Evolutionary conservation across 2,329 filamentous ascomycete species (phyloP).

Genomic region (Beauveria rudraprayagi): DNA sequence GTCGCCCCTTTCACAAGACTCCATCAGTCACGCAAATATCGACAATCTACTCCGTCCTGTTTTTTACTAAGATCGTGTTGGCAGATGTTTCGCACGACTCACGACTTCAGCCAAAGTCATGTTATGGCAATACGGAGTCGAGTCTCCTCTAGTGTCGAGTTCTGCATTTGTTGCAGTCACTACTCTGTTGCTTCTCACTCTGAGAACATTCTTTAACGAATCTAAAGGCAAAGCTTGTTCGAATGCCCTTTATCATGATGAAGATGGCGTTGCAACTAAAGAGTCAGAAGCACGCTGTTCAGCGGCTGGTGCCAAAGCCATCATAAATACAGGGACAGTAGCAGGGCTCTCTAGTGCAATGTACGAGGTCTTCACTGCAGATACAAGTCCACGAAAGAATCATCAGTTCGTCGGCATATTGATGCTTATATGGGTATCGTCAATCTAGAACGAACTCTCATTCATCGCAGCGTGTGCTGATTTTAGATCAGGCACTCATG

Average conservation of each 20-base stretch:
- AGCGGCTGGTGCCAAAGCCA: not conserved
- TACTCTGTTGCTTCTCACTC: not conserved
- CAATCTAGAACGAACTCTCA: not conserved
- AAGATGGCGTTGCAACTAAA: not conserved
- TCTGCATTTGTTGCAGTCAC: not conserved
- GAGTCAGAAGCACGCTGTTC: not conserved
- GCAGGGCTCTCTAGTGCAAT: not conserved
- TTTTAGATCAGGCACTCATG: not conserved
- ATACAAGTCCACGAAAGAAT: too few relatives aligned
- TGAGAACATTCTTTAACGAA: not conserved
- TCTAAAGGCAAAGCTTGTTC: not conserved
- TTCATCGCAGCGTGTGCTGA: not conserved
- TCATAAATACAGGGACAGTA: not conserved
- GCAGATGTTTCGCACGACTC: too few relatives aligned
- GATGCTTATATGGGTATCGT: too few relatives aligned
- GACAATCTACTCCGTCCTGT: too few relatives aligned
- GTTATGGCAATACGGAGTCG: not conserved
- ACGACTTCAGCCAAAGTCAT: not conserved
- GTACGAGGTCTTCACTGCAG: not conserved
- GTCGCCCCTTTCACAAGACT: too few relatives aligned
- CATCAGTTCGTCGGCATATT: too few relatives aligned
- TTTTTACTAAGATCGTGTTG: too few relatives aligned
- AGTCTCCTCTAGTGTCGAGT: not conserved
- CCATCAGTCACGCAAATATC: too few relatives aligned
- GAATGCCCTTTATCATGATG: not conserved